These are phyloP conservation scores for Hydrangea macrophylla DNA, from an alignment of 148 eudicot species.

Conservation along the genomic window DNA sequence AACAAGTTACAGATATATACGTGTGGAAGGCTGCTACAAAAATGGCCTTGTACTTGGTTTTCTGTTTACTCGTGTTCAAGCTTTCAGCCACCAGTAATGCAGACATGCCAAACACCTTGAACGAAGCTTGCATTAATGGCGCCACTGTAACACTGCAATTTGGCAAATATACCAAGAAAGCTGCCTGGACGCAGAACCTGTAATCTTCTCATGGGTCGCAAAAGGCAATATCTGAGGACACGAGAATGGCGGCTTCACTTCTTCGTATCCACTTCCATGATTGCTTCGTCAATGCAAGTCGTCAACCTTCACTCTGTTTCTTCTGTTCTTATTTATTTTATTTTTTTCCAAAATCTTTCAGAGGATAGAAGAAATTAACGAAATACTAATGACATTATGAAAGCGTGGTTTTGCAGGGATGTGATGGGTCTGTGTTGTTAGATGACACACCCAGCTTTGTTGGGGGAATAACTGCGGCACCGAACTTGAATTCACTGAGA, in stretches of 20 bases:
- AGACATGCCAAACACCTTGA: conserved; percentile 8
- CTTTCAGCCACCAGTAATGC: conserved; percentile 11
- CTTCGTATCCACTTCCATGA: conserved; percentile 92
- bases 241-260: conserved; percentile 80
- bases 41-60: conserved; percentile 17
- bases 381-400: not conserved
- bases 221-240: conserved; percentile 50
- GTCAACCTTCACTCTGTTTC: not conserved
- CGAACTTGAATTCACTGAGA: conserved; percentile 46
- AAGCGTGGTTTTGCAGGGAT: conserved; percentile 49
- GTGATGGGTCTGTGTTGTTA: conserved; percentile 60
- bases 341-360: not conserved
- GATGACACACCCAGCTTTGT: conserved; percentile 40
- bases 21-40: not conserved
- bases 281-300: conserved; percentile 79
- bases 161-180: conserved; percentile 42
- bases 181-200: conserved; percentile 67
- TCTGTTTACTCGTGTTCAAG: conserved; percentile 19
- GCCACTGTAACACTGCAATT: conserved; percentile 22
- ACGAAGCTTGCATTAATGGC: conserved; percentile 25
- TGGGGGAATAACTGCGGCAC: conserved; percentile 60
- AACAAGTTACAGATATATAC: too few species aligned
- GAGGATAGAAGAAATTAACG: too few species aligned
- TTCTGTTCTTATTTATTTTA: not conserved
- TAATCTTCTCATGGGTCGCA: conserved; percentile 60